Conservation (phyloP, 352 stramenopile genomes). For the Pythium brachiatum region DNA sequence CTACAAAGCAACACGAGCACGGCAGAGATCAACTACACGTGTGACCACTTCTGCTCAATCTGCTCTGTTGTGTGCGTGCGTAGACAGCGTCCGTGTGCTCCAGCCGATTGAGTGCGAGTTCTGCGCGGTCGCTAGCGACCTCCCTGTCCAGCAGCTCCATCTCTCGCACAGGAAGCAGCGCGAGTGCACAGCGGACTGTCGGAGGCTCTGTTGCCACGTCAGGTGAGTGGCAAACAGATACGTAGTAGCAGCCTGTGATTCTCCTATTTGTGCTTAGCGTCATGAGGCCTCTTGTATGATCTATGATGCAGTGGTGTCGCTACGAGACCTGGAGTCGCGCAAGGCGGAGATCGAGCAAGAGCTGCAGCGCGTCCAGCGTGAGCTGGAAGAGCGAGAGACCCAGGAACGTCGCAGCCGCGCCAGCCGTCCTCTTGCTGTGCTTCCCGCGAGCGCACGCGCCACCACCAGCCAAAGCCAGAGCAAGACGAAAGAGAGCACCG, state of each 20-base stretch:
- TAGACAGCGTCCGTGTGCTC: background rate
- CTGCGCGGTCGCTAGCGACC: background rate
- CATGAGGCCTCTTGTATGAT: background rate
- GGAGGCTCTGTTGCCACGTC: background rate
- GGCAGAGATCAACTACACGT: no score
- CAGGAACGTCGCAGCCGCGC: slow-evolving; percentile 15
- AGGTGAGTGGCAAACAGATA: background rate
- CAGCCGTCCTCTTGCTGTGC: slow-evolving; percentile 16
- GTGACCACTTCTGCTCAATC: background rate
- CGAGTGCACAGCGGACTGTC: background rate
- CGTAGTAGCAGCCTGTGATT: no score
- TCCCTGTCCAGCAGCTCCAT: background rate
- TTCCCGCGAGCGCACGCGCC: slow-evolving; percentile 8
- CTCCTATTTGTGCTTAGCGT: no score
- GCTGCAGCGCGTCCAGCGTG: slow-evolving; percentile 39
- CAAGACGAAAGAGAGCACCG: background rate
- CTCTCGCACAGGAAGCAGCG: background rate
- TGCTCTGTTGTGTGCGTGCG: background rate
- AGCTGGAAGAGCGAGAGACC: slow-evolving; percentile 33
- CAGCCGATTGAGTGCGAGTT: background rate
- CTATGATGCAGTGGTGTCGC: slow-evolving; percentile 33
- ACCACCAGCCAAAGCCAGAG: background rate
- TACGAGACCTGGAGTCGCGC: slow-evolving; percentile 51
- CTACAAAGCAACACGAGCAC: no score
- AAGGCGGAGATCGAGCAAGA: slow-evolving; percentile 64